Conservation (phyloP, 2,329 filamentous ascomycete species). For the Microdochium bolleyi region DNA sequence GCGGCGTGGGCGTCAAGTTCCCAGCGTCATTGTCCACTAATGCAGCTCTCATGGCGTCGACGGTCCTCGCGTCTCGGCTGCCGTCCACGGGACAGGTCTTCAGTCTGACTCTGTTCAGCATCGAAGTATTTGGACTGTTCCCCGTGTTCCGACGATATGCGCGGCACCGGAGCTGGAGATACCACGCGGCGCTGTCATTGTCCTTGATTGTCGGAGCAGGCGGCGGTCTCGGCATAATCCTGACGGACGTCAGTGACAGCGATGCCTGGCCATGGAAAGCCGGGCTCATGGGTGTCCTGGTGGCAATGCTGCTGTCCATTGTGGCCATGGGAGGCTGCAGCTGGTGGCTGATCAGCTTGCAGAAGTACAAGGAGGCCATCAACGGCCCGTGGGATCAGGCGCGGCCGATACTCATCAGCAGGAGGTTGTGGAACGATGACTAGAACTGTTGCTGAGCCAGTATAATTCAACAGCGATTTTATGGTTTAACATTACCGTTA, state of each 20-base stretch:
- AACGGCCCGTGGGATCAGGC: slow-evolving; percentile 97
- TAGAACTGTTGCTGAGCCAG: slow-evolving; percentile 5
- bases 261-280: slow-evolving; percentile 42
- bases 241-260: slow-evolving; percentile 31
- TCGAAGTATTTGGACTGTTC: slow-evolving; percentile 94
- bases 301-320: slow-evolving; percentile 67
- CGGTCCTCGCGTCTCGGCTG: slow-evolving; percentile 83
- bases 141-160: slow-evolving; percentile 94
- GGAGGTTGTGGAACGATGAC: slow-evolving; percentile 45
- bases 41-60: slow-evolving; percentile 91
- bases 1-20: slow-evolving; percentile 55
- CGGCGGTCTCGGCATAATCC: slow-evolving; percentile 62
- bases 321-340: slow-evolving; percentile 87
- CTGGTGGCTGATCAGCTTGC: slow-evolving; percentile 95
- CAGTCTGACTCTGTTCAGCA: slow-evolving; percentile 87
- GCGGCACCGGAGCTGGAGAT: slow-evolving; percentile 70
- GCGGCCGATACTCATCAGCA: slow-evolving; percentile 72
- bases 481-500: neutral
- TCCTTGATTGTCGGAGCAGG: slow-evolving; percentile 73
- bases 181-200: slow-evolving; percentile 70
- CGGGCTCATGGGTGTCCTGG: slow-evolving; percentile 61
- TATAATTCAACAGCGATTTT: neutral
- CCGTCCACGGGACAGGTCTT: slow-evolving; percentile 92
- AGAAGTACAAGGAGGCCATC: slow-evolving; percentile 99
- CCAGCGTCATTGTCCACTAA: slow-evolving; percentile 81